Evolutionary conservation across 805 yeast species (phyloP), one percentile per base, ranked within the genome.

Genomic region (Tetrapisispora fleetii): DNA sequence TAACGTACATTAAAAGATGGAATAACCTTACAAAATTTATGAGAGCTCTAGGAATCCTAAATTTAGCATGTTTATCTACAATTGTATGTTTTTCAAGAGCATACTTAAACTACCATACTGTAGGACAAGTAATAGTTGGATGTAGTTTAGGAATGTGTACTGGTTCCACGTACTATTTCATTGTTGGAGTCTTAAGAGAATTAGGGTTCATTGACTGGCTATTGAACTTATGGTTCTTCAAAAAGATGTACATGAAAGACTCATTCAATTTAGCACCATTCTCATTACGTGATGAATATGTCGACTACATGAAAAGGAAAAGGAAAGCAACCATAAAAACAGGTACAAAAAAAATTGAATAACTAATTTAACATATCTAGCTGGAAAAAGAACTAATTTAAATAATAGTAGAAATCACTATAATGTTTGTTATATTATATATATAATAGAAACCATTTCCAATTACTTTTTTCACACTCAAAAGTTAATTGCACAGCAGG

Each of bases 121-220:
- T 68, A 17, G 69, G 69, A 21, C 99, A 93, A 65, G 93, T 90
- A 1, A 41, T 74, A 11, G 84, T 83, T 7, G 99, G 99, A 0
- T 65, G 76, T 3, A 52, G 73, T 8, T 63, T 84, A 7, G 98
- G 99, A 0, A 55, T 69, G 0, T 56, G 75, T 0, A 58, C 80
- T 9, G 95, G 93, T 0, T 54, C 77, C 6, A 51, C 63, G 0
- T 88, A 83, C 69, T 85, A 78, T 57, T 51, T 74, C 4, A 60
- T 73, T 1, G 75, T 77, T 4, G 68, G 78, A 0, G 50, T 82
- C 7, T 65, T 78, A 5, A 73, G 96, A 52, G 85, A 80, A 48
- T 55, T 77, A 17, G 95, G 95, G 0, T 48, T 88, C 0, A 69
- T 84, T 6, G 79, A 79, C 50, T 78, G 84, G 82, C 64, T 83